Percentiles rank a stretch among this genome's conserved stretches.
phyloP scores from a whole-genome alignment of 768 basidiomycete genomes.

The Galerina marginata region DNA sequence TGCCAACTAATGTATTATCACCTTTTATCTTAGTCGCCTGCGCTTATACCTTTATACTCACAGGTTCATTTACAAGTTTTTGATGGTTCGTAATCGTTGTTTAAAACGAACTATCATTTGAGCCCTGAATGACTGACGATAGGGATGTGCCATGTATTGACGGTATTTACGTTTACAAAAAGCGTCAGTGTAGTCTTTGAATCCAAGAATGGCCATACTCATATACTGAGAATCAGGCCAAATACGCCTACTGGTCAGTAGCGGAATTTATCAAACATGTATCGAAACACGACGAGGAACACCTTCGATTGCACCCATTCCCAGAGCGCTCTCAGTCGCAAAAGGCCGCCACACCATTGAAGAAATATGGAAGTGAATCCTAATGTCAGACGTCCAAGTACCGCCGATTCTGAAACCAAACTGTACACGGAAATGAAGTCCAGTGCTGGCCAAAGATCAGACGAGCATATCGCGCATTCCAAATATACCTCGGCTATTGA shows the following conservation, averaged over 20 bases:
- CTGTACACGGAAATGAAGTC: too few relatives aligned
- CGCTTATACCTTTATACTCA: not conserved
- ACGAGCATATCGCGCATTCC: too few relatives aligned
- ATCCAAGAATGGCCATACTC: not conserved
- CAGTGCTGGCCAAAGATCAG: too few relatives aligned
- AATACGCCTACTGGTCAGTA: constrained; percentile 63
- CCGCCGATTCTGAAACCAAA: too few relatives aligned
- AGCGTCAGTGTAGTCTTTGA: constrained; percentile 43
- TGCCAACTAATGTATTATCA: constrained; percentile 53
- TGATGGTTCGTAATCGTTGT: constrained; percentile 53
- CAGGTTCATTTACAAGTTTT: constrained; percentile 79
- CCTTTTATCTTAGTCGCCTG: not conserved
- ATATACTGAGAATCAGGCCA: constrained; percentile 44
- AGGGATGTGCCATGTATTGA: constrained; percentile 79
- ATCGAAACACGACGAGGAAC: constrained; percentile 40
- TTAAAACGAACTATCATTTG: not conserved
- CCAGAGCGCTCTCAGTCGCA: constrained; percentile 40
- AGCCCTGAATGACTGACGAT: not conserved
- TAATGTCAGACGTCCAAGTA: too few relatives aligned
- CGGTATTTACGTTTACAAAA: constrained; percentile 70
- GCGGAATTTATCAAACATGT: constrained; percentile 63
- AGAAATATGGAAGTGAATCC: not conserved
- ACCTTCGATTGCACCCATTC: constrained; percentile 50
- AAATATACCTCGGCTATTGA: not conserved
- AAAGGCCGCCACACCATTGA: not conserved